Conservation (phyloP, 2,329 filamentous ascomycete species). For the Colletotrichum trifolii region DNA sequence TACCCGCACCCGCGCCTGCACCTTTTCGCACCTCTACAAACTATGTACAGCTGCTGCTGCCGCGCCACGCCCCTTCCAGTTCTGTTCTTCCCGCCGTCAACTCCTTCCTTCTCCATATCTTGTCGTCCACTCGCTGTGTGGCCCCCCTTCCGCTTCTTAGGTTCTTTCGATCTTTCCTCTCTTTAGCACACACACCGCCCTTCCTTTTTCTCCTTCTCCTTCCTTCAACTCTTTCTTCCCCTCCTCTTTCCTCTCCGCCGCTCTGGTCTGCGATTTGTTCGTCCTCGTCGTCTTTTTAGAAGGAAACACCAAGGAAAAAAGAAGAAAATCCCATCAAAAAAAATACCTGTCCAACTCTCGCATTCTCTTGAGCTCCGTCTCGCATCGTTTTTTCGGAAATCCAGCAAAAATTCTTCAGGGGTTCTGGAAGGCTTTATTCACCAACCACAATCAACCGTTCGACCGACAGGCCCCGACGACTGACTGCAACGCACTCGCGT, state of each 20-base stretch:
- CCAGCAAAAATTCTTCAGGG: constrained; percentile 19
- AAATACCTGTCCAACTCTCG: constrained; percentile 13
- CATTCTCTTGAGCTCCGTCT: constrained; percentile 37
- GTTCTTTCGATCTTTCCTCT: constrained; percentile 45
- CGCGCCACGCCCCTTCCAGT: constrained; percentile 46
- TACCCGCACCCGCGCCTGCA: too few species aligned
- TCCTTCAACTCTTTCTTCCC: constrained; percentile 42
- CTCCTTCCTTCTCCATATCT: constrained; percentile 45
- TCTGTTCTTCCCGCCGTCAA: constrained; percentile 43
- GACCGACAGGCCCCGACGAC: too few species aligned
- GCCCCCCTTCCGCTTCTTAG: constrained; percentile 47
- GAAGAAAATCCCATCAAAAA: constrained; percentile 5
- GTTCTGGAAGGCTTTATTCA: constrained; percentile 35
- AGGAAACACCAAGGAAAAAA: constrained; percentile 29
- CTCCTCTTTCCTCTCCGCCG: constrained; percentile 41
- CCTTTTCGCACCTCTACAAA: constrained; percentile 6
- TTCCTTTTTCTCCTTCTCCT: constrained; percentile 43
- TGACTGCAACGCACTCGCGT: constrained; percentile 21
- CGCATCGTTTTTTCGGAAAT: constrained; percentile 35
- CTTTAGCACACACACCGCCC: constrained; percentile 44
- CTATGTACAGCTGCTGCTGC: constrained; percentile 32
- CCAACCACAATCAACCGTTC: constrained; percentile 17
- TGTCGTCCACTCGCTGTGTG: constrained; percentile 38
- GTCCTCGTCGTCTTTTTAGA: constrained; percentile 43
- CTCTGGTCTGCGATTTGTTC: constrained; percentile 41